A percentile compares a stretch with the other conserved stretches of the same genome.
These are phyloP conservation scores for Phallus indusiatus DNA, from an alignment of 768 basidiomycete species.

Conservation along the genomic window DNA sequence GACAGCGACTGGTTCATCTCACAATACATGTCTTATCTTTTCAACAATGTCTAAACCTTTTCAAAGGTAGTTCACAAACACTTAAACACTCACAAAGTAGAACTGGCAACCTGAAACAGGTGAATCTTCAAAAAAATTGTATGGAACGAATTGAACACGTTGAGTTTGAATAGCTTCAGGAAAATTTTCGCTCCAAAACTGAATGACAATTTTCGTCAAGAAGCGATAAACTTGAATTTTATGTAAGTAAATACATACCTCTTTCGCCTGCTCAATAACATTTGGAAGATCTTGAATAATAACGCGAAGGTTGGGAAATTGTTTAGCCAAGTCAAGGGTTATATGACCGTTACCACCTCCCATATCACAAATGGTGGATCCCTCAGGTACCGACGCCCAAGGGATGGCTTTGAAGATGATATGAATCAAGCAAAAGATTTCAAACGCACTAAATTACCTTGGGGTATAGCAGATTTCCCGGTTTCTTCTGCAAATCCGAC, in stretches of 20 bases:
- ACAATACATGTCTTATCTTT: not conserved
- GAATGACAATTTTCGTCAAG: not conserved
- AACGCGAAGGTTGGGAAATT: slow-evolving; percentile 3
- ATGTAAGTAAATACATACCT: no score
- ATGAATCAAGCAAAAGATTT: not conserved
- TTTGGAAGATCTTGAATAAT: slow-evolving; percentile 9
- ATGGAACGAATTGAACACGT: slow-evolving; percentile 26
- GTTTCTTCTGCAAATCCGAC: slow-evolving; percentile 1
- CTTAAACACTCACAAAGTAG: slow-evolving; percentile 29
- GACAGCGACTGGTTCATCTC: slow-evolving; percentile 24
- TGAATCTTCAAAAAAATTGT: slow-evolving; percentile 32
- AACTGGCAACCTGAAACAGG: no score
- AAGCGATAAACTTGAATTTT: no score
- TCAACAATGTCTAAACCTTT: not conserved
- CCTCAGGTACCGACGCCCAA: not conserved
- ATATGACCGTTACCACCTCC: slow-evolving; percentile 9
- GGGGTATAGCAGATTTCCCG: not conserved
- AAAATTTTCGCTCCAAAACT: slow-evolving; percentile 24
- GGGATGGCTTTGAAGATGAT: slow-evolving; percentile 1
- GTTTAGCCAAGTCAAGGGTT: not conserved
- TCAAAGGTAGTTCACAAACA: slow-evolving; percentile 24
- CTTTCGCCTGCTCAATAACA: slow-evolving; percentile 9
- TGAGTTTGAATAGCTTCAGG: slow-evolving; percentile 27
- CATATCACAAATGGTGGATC: slow-evolving; percentile 3
- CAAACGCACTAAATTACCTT: not conserved